These are phyloP conservation scores for Cladosporium austrohemisphaericum DNA, from an alignment of 2,329 filamentous ascomycete genomes.

Conservation along the genomic window DNA sequence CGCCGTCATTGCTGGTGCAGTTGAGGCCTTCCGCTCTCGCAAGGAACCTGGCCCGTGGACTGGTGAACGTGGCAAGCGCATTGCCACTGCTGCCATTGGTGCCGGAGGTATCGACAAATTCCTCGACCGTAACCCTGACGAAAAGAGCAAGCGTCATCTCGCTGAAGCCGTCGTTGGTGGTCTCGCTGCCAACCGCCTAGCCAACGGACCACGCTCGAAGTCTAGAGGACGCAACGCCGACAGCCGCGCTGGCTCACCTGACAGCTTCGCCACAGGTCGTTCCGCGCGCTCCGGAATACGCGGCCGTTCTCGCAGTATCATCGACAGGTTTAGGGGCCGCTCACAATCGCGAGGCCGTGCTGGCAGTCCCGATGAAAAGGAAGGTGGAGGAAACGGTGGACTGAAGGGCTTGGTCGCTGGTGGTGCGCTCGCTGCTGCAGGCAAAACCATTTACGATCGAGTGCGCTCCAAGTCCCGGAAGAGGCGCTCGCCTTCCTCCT, in stretches of 20 bases:
- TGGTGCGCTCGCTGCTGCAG: slow-evolving; percentile 48
- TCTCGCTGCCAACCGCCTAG: slow-evolving; percentile 76
- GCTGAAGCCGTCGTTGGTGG: slow-evolving; percentile 86
- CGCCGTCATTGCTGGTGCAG: slow-evolving; percentile 81
- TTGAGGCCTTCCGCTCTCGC: slow-evolving; percentile 85
- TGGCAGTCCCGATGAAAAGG: slow-evolving; percentile 27
- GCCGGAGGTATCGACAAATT: slow-evolving; percentile 83
- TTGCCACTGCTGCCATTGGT: slow-evolving; percentile 80
- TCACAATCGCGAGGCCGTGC: slow-evolving; percentile 46
- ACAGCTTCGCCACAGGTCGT: slow-evolving; percentile 22
- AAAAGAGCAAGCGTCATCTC: slow-evolving; percentile 74
- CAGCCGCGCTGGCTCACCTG: slow-evolving; percentile 36
- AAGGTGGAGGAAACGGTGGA: slow-evolving; percentile 42
- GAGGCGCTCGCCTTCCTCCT: slow-evolving; percentile 43
- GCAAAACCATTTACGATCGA: slow-evolving; percentile 53
- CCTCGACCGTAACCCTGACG: slow-evolving; percentile 63
- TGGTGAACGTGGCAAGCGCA: slow-evolving; percentile 85
- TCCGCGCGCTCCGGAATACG: slow-evolving; percentile 47
- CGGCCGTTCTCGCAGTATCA: slow-evolving; percentile 46
- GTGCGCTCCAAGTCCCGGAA: slow-evolving; percentile 53
- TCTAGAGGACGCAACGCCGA: slow-evolving; percentile 51
- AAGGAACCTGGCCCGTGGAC: slow-evolving; percentile 87
- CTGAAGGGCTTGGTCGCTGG: slow-evolving; percentile 48
- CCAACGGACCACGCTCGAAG: slow-evolving; percentile 74
- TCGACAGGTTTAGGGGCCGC: slow-evolving; percentile 47